phyloP scores from a whole-genome alignment of 192 early-diverging fungal genomes.

The Coemansia reversa region DNA sequence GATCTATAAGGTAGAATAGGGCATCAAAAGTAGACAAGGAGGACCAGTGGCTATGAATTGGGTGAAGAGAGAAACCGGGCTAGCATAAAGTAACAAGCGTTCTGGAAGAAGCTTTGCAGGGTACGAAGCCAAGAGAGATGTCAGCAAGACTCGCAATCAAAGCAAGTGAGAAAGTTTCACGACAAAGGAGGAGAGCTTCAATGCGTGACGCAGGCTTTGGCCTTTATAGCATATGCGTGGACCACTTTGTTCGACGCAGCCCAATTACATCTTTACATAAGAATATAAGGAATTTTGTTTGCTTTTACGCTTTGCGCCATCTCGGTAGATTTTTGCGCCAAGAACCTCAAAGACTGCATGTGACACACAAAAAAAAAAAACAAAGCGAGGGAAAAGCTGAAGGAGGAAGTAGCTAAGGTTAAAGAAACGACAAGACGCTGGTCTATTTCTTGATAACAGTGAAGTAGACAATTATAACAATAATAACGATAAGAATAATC shows the following conservation, averaged over 20 bases:
- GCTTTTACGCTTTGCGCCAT: slow-evolving; percentile 1
- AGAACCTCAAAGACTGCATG: neutral
- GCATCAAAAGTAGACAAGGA: neutral
- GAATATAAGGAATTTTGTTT: neutral
- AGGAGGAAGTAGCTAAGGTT: neutral
- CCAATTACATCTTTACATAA: neutral
- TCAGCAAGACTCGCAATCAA: neutral
- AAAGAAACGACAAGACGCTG: neutral
- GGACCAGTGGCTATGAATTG: neutral
- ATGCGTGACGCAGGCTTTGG: neutral
- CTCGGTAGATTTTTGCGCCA: neutral
- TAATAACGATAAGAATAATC: slow-evolving; percentile 51
- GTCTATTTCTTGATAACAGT: slow-evolving; percentile 50
- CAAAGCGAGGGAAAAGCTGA: neutral
- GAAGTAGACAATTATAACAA: slow-evolving; percentile 58
- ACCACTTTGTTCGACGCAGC: neutral
- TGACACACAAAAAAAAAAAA: neutral
- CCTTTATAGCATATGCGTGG: neutral
- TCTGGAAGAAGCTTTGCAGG: neutral
- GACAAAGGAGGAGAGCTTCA: neutral
- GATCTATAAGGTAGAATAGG: neutral
- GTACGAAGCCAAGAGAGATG: slow-evolving; percentile 2
- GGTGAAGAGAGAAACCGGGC: neutral
- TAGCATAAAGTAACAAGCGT: neutral
- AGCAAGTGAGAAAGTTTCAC: neutral